phyloP scores from a whole-genome alignment of 495 filamentous ascomycete genomes.

The Rhypophila decipiens region DNA sequence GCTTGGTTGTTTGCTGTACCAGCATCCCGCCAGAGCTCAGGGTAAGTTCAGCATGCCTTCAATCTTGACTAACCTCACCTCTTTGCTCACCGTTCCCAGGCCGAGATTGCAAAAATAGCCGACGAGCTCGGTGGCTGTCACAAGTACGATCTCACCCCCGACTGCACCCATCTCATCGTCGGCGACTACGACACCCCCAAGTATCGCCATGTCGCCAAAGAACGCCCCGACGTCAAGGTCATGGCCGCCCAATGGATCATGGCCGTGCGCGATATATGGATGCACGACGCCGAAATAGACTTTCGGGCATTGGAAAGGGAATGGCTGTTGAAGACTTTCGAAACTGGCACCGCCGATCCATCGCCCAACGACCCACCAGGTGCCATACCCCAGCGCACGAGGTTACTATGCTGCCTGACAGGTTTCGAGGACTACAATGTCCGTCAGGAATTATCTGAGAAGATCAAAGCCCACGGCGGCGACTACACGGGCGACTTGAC shows the following conservation, averaged over 20 bases:
- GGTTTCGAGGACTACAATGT: slow-evolving; percentile 78
- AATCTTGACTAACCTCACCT: not conserved
- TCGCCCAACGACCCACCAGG: slow-evolving; percentile 8
- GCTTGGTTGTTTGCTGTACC: slow-evolving; percentile 87
- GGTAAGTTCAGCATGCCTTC: slow-evolving; percentile 45
- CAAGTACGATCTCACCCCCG: slow-evolving; percentile 86
- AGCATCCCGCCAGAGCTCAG: slow-evolving; percentile 74
- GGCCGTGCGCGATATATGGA: slow-evolving; percentile 75
- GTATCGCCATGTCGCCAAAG: slow-evolving; percentile 90
- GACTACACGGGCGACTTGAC: slow-evolving; percentile 82
- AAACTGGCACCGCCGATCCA: slow-evolving; percentile 30
- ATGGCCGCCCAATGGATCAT: slow-evolving; percentile 77
- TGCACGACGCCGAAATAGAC: slow-evolving; percentile 72
- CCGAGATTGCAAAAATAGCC: slow-evolving; percentile 60
- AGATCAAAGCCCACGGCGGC: slow-evolving; percentile 62
- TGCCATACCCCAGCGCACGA: slow-evolving; percentile 22
- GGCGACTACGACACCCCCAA: slow-evolving; percentile 83
- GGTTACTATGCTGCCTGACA: slow-evolving; percentile 76
- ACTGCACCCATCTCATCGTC: slow-evolving; percentile 91
- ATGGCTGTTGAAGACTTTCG: slow-evolving; percentile 38
- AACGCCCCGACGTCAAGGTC: slow-evolving; percentile 76
- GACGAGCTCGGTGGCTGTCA: slow-evolving; percentile 79
- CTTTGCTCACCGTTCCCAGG: slow-evolving; percentile 44
- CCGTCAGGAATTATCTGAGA: slow-evolving; percentile 57
- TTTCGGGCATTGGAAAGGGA: slow-evolving; percentile 50